Conservation (phyloP, 2,329 filamentous ascomycete species). For the Xylaria polymorpha region DNA sequence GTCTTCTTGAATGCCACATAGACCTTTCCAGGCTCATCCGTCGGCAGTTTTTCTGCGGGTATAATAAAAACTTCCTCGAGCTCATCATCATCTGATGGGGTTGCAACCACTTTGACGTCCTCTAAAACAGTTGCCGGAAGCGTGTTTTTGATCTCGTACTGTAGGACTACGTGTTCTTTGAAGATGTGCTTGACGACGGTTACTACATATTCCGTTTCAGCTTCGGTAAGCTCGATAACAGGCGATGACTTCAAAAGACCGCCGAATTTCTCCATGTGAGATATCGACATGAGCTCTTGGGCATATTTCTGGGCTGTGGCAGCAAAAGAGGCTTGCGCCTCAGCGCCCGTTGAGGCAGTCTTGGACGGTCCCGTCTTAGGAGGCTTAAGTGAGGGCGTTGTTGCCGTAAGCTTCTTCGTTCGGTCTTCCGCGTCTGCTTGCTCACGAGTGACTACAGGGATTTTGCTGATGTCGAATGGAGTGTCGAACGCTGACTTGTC, state of each 20-base stretch:
- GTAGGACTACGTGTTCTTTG: constrained; percentile 94
- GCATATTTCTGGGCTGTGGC: constrained; percentile 89
- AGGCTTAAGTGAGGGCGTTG: constrained; percentile 92
- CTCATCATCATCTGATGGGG: constrained; percentile 83
- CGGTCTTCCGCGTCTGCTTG: constrained; percentile 96
- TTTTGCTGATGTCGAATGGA: constrained; percentile 90
- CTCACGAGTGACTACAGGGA: constrained; percentile 93
- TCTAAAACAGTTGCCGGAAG: constrained; percentile 90
- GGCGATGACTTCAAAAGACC: constrained; percentile 90
- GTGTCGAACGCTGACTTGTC: constrained; percentile 85
- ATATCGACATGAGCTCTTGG: constrained; percentile 86
- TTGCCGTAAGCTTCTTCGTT: constrained; percentile 95
- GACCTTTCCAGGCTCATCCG: constrained; percentile 89
- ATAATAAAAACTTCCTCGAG: constrained; percentile 94
- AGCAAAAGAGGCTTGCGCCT: constrained; percentile 79
- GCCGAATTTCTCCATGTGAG: constrained; percentile 91
- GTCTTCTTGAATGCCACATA: constrained; percentile 95
- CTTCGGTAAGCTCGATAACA: constrained; percentile 90
- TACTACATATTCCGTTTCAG: constrained; percentile 97
- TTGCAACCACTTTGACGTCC: constrained; percentile 85
- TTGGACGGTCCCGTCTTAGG: constrained; percentile 84
- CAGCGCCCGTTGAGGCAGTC: constrained; percentile 73
- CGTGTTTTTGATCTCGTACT: constrained; percentile 98
- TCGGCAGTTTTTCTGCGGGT: constrained; percentile 81
- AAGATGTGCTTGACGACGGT: constrained; percentile 95